A percentile compares a stretch with the other conserved stretches of the same genome.
Evolutionary conservation across 768 basidiomycete species (phyloP).

Genomic region (Mrakia blollopis): DNA sequence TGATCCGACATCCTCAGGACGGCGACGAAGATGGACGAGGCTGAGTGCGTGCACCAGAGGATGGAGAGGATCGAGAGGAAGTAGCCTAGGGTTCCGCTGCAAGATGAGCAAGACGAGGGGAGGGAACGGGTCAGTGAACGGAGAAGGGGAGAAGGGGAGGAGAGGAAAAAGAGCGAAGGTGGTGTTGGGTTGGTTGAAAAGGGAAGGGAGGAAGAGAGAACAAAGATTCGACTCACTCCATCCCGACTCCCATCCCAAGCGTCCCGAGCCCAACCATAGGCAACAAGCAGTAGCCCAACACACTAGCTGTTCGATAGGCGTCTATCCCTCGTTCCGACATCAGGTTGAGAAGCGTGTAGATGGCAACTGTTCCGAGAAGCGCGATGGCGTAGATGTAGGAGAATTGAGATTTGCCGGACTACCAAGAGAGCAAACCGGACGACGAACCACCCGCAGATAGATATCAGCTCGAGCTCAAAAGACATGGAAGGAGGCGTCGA

Average conservation of each 20-base stretch:
- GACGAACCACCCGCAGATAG: neutral
- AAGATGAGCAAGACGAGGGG: neutral
- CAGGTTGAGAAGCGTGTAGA: slow-evolving; percentile 90
- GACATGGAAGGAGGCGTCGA: neutral
- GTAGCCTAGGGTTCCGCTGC: slow-evolving; percentile 78
- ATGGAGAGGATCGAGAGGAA: slow-evolving; percentile 74
- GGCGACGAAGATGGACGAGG: slow-evolving; percentile 90
- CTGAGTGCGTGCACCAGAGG: slow-evolving; percentile 94
- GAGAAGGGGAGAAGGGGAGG: too few relatives aligned
- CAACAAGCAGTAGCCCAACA: slow-evolving; percentile 90
- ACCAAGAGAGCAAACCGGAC: neutral
- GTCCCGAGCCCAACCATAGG: slow-evolving; percentile 94
- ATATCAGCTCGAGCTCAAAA: neutral
- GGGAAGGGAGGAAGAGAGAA: neutral
- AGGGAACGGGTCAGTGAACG: neutral
- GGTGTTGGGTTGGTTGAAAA: neutral
- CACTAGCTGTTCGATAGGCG: slow-evolving; percentile 83
- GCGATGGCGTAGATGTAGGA: slow-evolving; percentile 98
- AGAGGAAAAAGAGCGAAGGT: too few relatives aligned
- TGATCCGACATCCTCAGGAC: slow-evolving; percentile 95
- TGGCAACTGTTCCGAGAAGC: slow-evolving; percentile 82
- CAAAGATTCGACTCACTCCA: slow-evolving; percentile 76
- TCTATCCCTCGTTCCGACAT: slow-evolving; percentile 96
- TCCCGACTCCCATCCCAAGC: slow-evolving; percentile 74
- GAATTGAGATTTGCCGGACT: slow-evolving; percentile 99